These are phyloP conservation scores for Exserohilum turcica DNA, from an alignment of 2,329 filamentous ascomycete species.

Conservation along the genomic window DNA sequence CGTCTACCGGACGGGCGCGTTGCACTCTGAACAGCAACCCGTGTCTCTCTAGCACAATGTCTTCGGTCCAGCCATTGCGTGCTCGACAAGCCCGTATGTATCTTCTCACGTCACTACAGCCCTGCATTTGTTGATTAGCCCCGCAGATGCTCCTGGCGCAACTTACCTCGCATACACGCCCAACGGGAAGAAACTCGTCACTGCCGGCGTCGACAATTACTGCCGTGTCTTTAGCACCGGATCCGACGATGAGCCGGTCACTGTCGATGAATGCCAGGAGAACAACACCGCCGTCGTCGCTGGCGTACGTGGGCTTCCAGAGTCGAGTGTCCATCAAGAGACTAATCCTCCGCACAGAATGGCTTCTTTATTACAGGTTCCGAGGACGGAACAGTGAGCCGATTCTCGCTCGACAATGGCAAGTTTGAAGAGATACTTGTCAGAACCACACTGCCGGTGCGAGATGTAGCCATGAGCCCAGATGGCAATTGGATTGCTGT, in stretches of 20 bases:
- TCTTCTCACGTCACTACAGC: neutral
- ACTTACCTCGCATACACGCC: slow-evolving; percentile 91
- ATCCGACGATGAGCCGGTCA: slow-evolving; percentile 88
- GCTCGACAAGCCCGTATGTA: slow-evolving; percentile 43
- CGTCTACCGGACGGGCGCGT: slow-evolving; percentile 7
- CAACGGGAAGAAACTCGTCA: slow-evolving; percentile 83
- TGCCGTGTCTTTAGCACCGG: slow-evolving; percentile 91
- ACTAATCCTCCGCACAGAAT: slow-evolving; percentile 56
- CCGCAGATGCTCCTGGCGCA: slow-evolving; percentile 76
- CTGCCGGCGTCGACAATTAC: slow-evolving; percentile 90
- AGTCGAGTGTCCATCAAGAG: neutral
- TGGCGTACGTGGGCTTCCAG: slow-evolving; percentile 53
- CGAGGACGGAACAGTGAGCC: slow-evolving; percentile 94
- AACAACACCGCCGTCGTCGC: slow-evolving; percentile 81
- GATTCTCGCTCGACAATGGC: slow-evolving; percentile 79
- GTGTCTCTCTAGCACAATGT: slow-evolving; percentile 12
- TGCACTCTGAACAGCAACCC: slow-evolving; percentile 9
- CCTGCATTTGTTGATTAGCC: slow-evolving; percentile 10
- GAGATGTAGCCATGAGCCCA: slow-evolving; percentile 81
- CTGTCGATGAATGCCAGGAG: slow-evolving; percentile 89
- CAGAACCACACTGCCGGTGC: slow-evolving; percentile 81
- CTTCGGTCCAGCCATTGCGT: slow-evolving; percentile 27
- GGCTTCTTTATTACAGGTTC: slow-evolving; percentile 87
- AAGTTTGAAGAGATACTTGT: slow-evolving; percentile 81
- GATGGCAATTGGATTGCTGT: slow-evolving; percentile 89